Conservation (phyloP, 164 flowering plant species). For the Malania oleifera region DNA sequence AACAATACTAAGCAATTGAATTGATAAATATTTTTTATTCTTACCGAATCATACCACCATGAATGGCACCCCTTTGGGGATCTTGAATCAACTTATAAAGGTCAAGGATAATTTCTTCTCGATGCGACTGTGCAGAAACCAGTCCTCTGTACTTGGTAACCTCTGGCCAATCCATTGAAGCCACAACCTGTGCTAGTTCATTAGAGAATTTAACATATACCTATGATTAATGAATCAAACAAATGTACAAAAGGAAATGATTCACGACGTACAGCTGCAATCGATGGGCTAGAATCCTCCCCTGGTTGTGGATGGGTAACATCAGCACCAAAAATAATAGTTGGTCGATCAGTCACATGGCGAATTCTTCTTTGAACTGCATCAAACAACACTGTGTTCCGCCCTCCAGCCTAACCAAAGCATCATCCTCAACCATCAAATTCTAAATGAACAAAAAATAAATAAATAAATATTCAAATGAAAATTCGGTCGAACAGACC, state of each 20-base stretch:
- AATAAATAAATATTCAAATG: no score
- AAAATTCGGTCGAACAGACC: conserved; percentile 22
- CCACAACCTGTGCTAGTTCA: conserved; percentile 47
- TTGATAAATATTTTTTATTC: no score
- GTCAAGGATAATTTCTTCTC: conserved; percentile 70
- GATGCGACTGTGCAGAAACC: conserved; percentile 49
- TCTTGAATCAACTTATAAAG: conserved; percentile 40
- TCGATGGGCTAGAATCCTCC: conserved; percentile 48
- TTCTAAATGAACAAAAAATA: neutral
- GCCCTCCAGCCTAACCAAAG: conserved; percentile 45
- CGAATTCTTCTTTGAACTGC: conserved; percentile 27
- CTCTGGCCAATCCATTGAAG: conserved; percentile 76
- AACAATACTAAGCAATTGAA: neutral
- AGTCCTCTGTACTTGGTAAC: conserved; percentile 52
- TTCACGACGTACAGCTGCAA: conserved; percentile 34
- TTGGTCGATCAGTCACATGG: conserved; percentile 28
- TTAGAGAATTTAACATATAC: neutral
- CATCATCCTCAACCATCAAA: no score
- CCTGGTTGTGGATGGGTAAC: conserved; percentile 46
- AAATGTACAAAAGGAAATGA: neutral
- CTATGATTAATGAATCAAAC: neutral
- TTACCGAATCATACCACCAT: conserved; percentile 71
- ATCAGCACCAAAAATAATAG: conserved; percentile 53
- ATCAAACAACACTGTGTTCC: conserved; percentile 30
- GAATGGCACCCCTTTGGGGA: conserved; percentile 34